phyloP scores from a whole-genome alignment of 202 grass and related monocot species.

The Brachypodium distachyon region DNA sequence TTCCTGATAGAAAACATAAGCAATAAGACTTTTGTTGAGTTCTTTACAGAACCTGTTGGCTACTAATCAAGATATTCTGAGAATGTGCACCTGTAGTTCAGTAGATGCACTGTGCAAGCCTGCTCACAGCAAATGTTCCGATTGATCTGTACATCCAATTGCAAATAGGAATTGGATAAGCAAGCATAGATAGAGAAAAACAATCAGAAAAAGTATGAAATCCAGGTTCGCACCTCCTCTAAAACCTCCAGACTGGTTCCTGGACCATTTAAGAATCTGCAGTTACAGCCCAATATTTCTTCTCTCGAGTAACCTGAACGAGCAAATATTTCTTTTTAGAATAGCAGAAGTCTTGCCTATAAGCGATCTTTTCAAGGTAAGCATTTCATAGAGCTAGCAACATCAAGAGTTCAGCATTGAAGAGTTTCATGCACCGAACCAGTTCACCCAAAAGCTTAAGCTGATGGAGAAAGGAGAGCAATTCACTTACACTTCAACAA shows the following conservation, averaged over 20 bases:
- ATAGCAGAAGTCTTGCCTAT: not conserved
- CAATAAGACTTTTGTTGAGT: constrained; percentile 1
- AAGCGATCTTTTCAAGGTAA: not conserved
- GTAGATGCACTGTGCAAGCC: constrained; percentile 63
- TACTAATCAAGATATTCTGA: not conserved
- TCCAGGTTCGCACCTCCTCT: constrained; percentile 44
- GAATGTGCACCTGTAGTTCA: constrained; percentile 62
- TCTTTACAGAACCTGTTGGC: not conserved
- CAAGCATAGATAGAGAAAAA: not conserved
- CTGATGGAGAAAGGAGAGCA: no score
- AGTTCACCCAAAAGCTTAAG: no score
- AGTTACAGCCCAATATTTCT: constrained; percentile 74
- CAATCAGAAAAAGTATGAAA: constrained; percentile 11
- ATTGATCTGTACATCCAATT: constrained; percentile 57
- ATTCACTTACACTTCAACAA: no score
- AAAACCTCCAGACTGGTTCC: constrained; percentile 55
- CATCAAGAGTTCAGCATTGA: not conserved
- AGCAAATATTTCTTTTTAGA: not conserved
- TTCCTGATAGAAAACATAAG: constrained; percentile 52
- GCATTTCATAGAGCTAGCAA: not conserved
- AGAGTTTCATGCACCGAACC: no score
- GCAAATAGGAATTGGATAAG: not conserved
- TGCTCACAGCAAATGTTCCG: constrained; percentile 51
- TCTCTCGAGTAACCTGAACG: constrained; percentile 75
- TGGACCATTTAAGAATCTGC: constrained; percentile 72